Evolutionary conservation across 2,329 filamentous ascomycete genomes (phyloP).

Genomic region (Cercospora berteroae): DNA sequence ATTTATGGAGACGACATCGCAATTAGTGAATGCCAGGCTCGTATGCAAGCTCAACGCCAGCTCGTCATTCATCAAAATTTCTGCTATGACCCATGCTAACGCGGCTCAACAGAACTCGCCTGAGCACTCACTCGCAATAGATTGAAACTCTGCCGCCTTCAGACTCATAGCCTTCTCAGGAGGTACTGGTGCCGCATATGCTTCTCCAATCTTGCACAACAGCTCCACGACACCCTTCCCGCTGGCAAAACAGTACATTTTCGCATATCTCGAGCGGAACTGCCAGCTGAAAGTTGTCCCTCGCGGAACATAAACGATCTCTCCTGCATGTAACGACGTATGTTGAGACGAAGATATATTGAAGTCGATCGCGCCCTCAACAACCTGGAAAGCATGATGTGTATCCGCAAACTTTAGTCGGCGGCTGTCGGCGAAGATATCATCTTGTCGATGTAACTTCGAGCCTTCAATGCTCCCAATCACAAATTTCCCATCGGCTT

Average conservation of each 20-base stretch:
- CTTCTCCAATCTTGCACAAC: conserved; percentile 37
- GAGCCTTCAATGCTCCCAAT: conserved; percentile 55
- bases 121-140: not conserved
- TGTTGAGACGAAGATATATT: conserved; percentile 40
- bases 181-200: conserved; percentile 25
- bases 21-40: too few species aligned
- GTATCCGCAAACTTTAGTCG: conserved; percentile 48
- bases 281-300: conserved; percentile 48
- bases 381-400: conserved; percentile 54
- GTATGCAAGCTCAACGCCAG: too few species aligned
- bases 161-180: conserved; percentile 23
- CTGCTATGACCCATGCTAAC: too few species aligned
- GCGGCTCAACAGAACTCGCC: not conserved
- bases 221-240: conserved; percentile 50
- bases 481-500: conserved; percentile 52
- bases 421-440: conserved; percentile 35
- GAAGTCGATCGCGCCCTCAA: conserved; percentile 49
- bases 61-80: too few species aligned
- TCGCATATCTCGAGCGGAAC: conserved; percentile 50
- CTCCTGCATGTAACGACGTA: conserved; percentile 45
- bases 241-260: conserved; percentile 50
- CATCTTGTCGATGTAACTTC: conserved; percentile 37
- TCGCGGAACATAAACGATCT: conserved; percentile 51
- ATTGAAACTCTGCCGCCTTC: not conserved
- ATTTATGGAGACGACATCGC: not conserved